phyloP scores from a whole-genome alignment of 176 grass and related monocot species.

The Urochloa ruziziensis region DNA sequence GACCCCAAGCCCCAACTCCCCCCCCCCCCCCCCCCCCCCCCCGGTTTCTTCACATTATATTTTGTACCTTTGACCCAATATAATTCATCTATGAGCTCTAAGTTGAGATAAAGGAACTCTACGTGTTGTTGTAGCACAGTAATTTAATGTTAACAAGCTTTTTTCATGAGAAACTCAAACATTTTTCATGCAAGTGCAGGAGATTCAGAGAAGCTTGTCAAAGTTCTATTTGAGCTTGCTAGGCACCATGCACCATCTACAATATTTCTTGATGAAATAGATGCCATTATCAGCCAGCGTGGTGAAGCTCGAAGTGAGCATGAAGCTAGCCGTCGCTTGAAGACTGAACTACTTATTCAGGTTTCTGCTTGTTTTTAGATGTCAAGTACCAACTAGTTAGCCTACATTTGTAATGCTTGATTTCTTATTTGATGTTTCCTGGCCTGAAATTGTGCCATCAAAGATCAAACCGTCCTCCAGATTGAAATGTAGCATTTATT shows the following conservation, averaged over 20 bases:
- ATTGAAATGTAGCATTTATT: conserved; percentile 4
- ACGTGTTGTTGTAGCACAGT: neutral
- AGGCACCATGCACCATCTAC: conserved; percentile 97
- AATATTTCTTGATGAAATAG: conserved; percentile 98
- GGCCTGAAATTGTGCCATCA: neutral
- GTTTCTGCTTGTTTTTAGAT: conserved; percentile 25
- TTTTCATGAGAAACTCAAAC: conserved; percentile 17
- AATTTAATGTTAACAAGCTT: neutral
- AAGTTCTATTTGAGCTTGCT: conserved; percentile 96
- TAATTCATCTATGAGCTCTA: neutral
- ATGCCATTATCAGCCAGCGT: conserved; percentile 90
- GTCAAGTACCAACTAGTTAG: neutral
- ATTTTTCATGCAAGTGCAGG: conserved; percentile 39
- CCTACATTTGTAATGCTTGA: neutral
- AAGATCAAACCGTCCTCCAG: neutral
- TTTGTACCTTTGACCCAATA: neutral
- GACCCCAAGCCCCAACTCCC: neutral
- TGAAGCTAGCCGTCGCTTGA: conserved; percentile 89
- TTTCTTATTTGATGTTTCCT: neutral
- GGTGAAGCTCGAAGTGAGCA: conserved; percentile 98
- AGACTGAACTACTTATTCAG: conserved; percentile 95
- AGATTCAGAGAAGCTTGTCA: conserved; percentile 97
- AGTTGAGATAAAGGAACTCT: neutral
- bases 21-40: neutral
- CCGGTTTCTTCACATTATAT: neutral